Conservation (phyloP, 176 grass and related monocot genomes). For the Oryza coarctata region DNA sequence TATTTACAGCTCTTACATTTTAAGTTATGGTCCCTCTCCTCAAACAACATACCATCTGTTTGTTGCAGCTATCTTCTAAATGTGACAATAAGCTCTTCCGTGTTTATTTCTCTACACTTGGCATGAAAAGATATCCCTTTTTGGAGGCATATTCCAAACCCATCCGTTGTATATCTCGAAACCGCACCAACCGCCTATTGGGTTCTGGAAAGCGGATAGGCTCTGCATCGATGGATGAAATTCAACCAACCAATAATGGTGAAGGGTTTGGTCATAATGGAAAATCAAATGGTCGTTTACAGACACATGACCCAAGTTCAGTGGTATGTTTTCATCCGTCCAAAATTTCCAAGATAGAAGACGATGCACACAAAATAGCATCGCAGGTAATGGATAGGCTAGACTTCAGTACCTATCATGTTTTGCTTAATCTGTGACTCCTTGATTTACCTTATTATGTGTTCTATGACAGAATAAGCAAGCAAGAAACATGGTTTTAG, state of each 20-base stretch:
- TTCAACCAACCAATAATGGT: constrained; percentile 35
- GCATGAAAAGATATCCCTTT: constrained; percentile 72
- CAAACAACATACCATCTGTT: constrained; percentile 24
- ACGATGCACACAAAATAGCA: constrained; percentile 37
- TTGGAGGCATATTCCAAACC: constrained; percentile 81
- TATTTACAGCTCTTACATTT: background rate
- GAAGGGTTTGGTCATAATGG: constrained; percentile 36
- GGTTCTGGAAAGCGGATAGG: constrained; percentile 42
- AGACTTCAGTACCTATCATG: background rate
- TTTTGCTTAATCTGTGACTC: constrained; percentile 21
- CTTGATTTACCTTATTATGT: background rate
- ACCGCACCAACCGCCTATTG: constrained; percentile 41
- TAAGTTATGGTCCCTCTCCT: background rate
- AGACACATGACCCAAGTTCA: constrained; percentile 41
- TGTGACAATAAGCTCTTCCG: constrained; percentile 93
- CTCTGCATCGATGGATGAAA: constrained; percentile 48
- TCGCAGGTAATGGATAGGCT: constrained; percentile 39
- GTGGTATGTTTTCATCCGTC: constrained; percentile 25
- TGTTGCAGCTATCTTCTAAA: constrained; percentile 94
- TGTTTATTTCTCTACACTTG: constrained; percentile 64
- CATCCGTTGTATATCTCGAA: constrained; percentile 90
- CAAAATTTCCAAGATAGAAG: constrained; percentile 49
- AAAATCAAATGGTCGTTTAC: constrained; percentile 35
- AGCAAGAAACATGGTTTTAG: constrained; percentile 31
- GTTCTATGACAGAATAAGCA: constrained; percentile 40